These are phyloP conservation scores for Candida odintsovae DNA, from an alignment of 805 yeast species.

Conservation along the genomic window DNA sequence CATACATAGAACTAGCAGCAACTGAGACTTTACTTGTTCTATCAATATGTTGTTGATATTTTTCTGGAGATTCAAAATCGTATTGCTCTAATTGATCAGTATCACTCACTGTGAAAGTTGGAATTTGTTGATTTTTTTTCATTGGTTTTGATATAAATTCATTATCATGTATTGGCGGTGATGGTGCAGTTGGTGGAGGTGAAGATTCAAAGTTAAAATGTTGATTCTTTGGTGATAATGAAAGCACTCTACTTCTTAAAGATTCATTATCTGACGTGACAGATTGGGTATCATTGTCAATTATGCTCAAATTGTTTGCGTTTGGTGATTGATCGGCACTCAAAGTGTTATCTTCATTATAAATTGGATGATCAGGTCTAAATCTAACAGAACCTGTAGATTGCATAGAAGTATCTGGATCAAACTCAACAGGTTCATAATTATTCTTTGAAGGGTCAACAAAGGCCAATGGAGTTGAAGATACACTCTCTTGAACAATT, in stretches of 20 bases:
- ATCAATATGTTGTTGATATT: not conserved
- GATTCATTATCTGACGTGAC: slow-evolving; percentile 14
- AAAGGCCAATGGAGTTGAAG: not conserved
- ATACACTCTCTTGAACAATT: not conserved
- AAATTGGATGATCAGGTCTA: not conserved
- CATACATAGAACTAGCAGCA: slow-evolving; percentile 11
- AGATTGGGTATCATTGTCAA: slow-evolving; percentile 7
- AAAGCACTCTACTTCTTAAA: slow-evolving; percentile 12
- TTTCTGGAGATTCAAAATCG: not conserved
- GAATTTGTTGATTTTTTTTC: slow-evolving; percentile 3
- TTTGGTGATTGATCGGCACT: not conserved
- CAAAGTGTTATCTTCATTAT: not conserved
- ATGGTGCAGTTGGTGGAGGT: not conserved
- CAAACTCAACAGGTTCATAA: not conserved
- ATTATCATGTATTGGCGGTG: not conserved
- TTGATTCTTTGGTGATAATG: slow-evolving; percentile 9
- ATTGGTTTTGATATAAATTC: not conserved
- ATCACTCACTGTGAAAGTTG: slow-evolving; percentile 10
- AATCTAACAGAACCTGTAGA: not conserved
- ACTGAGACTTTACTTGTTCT: slow-evolving; percentile 3
- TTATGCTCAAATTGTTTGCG: not conserved
- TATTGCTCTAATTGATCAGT: not conserved
- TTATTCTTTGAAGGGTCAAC: not conserved
- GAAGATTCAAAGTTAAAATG: slow-evolving; percentile 7
- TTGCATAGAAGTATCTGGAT: not conserved